Conservation (phyloP, 768 basidiomycete genomes). For the Trametes elegans region DNA sequence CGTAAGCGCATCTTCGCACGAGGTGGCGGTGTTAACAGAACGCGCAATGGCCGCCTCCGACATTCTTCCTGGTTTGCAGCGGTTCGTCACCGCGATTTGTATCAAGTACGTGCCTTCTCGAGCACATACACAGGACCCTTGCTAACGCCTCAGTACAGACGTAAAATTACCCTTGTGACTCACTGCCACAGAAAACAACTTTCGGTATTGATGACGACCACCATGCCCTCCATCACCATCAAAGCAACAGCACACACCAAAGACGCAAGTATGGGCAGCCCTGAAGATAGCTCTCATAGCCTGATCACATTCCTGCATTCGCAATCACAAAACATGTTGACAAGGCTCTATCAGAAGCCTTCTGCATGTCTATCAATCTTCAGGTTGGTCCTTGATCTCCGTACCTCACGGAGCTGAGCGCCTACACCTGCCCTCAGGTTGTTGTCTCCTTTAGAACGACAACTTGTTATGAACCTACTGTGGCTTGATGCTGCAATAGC, state of each 20-base stretch:
- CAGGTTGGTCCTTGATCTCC: conserved; percentile 47
- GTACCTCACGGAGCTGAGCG: neutral
- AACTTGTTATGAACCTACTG: conserved; percentile 82
- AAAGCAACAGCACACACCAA: conserved; percentile 9
- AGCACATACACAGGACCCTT: too few species aligned
- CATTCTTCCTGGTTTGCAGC: neutral
- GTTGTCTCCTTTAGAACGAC: conserved; percentile 74
- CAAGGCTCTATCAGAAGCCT: conserved; percentile 78
- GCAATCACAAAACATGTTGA: conserved; percentile 75
- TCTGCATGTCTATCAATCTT: conserved; percentile 91
- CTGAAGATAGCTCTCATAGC: conserved; percentile 46
- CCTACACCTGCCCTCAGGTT: conserved; percentile 44
- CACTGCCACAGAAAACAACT: too few species aligned
- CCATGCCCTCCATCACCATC: conserved; percentile 23
- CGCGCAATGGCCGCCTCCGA: neutral
- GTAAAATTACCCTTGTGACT: neutral
- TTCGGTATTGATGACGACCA: too few species aligned
- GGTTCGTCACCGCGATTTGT: neutral
- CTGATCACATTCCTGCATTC: conserved; percentile 77
- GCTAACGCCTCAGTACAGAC: too few species aligned
- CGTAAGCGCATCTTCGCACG: conserved; percentile 1
- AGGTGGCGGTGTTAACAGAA: conserved; percentile 7
- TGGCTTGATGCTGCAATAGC: conserved; percentile 82
- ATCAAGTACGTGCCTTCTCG: too few species aligned
- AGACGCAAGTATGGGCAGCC: neutral